Evolutionary conservation across 139 green algal species (phyloP).

Genomic region (Chlorella sp.): DNA sequence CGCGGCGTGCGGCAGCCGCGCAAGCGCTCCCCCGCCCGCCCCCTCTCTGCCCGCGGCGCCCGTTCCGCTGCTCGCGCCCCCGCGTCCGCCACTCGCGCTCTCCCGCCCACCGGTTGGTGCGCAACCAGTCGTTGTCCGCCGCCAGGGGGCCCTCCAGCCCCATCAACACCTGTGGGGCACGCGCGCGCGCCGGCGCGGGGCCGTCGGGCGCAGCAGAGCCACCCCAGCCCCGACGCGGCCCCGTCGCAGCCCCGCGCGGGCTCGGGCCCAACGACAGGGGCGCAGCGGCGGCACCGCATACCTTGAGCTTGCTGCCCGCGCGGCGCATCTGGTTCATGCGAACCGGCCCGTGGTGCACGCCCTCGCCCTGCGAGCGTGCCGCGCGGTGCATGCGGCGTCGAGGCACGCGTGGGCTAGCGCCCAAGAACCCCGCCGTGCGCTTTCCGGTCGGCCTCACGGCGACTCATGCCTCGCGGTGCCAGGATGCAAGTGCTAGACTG

Average conservation of each 20-base stretch:
- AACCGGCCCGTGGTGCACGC: slow-evolving; percentile 15
- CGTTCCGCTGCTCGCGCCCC: too few species aligned
- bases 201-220: neutral
- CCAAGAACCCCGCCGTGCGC: too few species aligned
- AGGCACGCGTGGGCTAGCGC: too few species aligned
- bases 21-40: neutral
- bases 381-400: too few species aligned
- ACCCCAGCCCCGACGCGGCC: too few species aligned
- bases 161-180: slow-evolving; percentile 11
- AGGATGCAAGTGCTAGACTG: slow-evolving; percentile 23
- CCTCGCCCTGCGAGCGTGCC: too few species aligned
- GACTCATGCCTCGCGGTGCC: too few species aligned
- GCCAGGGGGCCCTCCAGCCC: slow-evolving; percentile 6
- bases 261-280: too few species aligned
- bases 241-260: neutral
- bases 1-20: neutral
- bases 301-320: slow-evolving; percentile 9
- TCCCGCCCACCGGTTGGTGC: slow-evolving; percentile 27
- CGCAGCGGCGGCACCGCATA: too few species aligned
- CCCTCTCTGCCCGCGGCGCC: too few species aligned
- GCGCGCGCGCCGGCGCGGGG: neutral
- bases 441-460: too few species aligned
- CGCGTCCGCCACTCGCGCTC: too few species aligned
- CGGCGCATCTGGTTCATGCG: slow-evolving; percentile 31
- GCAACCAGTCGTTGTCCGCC: slow-evolving; percentile 25